Base-by-base conservation (phyloP, 768 basidiomycete genomes). In the Auricularia cornea region DNA sequence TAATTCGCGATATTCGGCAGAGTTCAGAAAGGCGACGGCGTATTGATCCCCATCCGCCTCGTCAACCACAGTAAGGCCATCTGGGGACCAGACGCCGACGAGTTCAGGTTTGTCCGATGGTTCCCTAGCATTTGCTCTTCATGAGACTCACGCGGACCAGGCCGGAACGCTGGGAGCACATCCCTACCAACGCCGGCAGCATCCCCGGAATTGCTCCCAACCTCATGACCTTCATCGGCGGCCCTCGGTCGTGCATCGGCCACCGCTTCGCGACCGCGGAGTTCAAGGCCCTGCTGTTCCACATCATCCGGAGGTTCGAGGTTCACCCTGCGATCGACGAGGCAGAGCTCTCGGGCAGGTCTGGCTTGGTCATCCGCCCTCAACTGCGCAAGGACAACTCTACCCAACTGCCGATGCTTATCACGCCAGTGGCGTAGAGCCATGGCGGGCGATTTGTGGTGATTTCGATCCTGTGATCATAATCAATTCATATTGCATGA, bases 181-280 rank as follows among this genome's bases (percentile, higher is more conserved):
- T n/a, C n/a, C 77, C 78, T 12, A 66, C 70, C 33, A 74, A 72
- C 32, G 74, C 72, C 60, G 72, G 72, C 60, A 73, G 71, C 26
- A 75, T 81, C 35, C 82, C 78, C 35, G 86, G 85, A 29, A 71
- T 87, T 63, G 83, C 80, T 68, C 54, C 54, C 6, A 57, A 57
- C 30, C 28, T 57, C 8, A 28, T 57, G 28, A 57, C 26, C 11
- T 64, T 64, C 60, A 56, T 60, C 31, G 63, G 76, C 60, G 85
- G 83, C 63, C 80, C 81, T 68, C 77, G 85, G 33, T 83, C 83
- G 26, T 84, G 83, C 66, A 85, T 87, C 66, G 83, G 86, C 16
- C 85, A 80, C 70, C 79, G 78, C 67, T 87, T 87, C 68, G 84
- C 84, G 18, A 64, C 87, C 63, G 75, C 78, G 32, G 83, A 87